phyloP scores from a whole-genome alignment of 495 filamentous ascomycete genomes.

The Penicillium riverlandense region DNA sequence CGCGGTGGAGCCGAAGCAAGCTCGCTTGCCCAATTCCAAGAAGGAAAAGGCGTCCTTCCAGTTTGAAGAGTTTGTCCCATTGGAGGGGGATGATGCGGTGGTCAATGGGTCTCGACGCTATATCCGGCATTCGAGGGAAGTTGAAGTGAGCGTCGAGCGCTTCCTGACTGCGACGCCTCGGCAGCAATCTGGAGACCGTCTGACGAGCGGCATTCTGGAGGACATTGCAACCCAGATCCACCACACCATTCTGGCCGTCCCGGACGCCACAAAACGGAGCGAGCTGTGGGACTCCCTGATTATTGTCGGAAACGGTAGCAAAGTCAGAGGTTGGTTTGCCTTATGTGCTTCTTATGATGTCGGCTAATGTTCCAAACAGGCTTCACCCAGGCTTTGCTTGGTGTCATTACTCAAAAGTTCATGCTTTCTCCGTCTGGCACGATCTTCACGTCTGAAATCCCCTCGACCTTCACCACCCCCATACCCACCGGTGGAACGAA shows the following conservation, averaged over 20 bases:
- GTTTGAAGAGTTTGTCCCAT: conserved; percentile 66
- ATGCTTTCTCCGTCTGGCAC: conserved; percentile 87
- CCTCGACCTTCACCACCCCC: conserved; percentile 83
- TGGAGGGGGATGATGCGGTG: conserved; percentile 35
- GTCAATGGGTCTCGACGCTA: conserved; percentile 21
- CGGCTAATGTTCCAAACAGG: conserved; percentile 23
- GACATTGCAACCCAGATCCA: conserved; percentile 77
- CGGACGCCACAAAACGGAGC: conserved; percentile 69
- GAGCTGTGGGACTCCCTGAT: conserved; percentile 86
- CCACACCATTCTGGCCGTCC: conserved; percentile 67
- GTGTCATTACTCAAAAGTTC: conserved; percentile 72
- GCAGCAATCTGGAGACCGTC: conserved; percentile 19
- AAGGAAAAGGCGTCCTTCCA: conserved; percentile 69
- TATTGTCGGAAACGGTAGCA: conserved; percentile 82
- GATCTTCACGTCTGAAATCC: conserved; percentile 94
- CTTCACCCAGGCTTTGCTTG: conserved; percentile 80
- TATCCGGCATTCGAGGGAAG: conserved; percentile 50
- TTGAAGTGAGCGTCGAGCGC: conserved; percentile 81
- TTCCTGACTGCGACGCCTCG: conserved; percentile 63
- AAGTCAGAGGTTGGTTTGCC: conserved; percentile 54
- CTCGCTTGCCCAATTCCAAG: conserved; percentile 76
- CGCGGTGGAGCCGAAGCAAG: conserved; percentile 41
- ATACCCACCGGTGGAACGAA: conserved; percentile 86
- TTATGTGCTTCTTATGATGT: no score
- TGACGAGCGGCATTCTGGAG: conserved; percentile 62